Base-by-base conservation (phyloP, 1,139 yeast genomes). In the Kodamaea suecica region DNA sequence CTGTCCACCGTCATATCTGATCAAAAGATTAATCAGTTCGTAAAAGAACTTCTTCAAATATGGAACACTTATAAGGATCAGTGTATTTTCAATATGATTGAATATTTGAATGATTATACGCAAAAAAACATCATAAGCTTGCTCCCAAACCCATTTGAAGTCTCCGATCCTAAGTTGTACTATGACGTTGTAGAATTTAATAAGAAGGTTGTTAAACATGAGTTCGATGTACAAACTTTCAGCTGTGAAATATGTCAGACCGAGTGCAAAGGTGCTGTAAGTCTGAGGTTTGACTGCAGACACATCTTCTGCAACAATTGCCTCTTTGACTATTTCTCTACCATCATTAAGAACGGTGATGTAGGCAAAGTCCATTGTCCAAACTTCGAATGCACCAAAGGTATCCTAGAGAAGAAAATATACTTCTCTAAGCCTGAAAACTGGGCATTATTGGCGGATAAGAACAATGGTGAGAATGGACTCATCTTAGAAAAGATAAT, bases 161-260 rank as follows among this genome's bases (percentile, higher is more conserved):
- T 17, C 12, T 30, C 37, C 4, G 46, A 50, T 20, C 39, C 45
- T 2, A 45, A 38, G 7, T 34, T 36, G 11, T 61, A 47, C 31
- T 43, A 53, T 7, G 16, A 26, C 4, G 27, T 55, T 7, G 23
- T 48, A 7, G 43, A 39, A 6, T 41, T 33, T 36, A 53, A 63
- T 40, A 29, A 39, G 4, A 20, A 40, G 4, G 56, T 57, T 1
- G 40, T 52, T n/a, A 41, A 49, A 14, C 43, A 52, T 1, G 57
- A 60, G 12, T 74, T 76, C 45, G 47, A 65, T 4, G 37, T 44
- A 9, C 51, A 54, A 21, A 66, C 80, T 2, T 78, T 69, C 45
- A 48, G 59, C 2, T 82, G 88, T 50, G 76, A 73, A 13, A 79
- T 81, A 2, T 81, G 88, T 46, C 80, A 78, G 47, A 68, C 63